These are phyloP conservation scores for Wickerhamiella domercqiae DNA, from an alignment of 805 yeast genomes.

Conservation along the genomic window DNA sequence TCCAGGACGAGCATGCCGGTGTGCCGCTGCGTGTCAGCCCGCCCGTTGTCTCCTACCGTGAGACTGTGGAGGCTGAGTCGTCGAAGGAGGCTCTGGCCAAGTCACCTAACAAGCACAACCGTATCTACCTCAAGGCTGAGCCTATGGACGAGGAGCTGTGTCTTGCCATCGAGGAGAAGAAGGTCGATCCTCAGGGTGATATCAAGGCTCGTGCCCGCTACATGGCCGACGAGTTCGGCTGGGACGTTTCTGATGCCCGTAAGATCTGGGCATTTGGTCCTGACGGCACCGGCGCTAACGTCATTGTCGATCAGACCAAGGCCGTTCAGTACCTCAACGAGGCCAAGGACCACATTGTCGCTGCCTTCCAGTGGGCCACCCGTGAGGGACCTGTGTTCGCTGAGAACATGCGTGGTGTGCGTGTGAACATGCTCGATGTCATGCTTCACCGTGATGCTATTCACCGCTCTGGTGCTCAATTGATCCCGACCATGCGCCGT, in stretches of 20 bases:
- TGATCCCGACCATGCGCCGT: constrained; percentile 99
- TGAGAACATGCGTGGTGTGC: constrained; percentile 90
- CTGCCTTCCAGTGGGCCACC: constrained; percentile 99
- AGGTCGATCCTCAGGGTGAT: constrained; percentile 89
- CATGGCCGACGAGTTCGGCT: constrained; percentile 96
- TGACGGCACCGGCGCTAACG: constrained; percentile 97
- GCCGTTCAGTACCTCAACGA: constrained; percentile 98
- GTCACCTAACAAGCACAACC: constrained; percentile 99
- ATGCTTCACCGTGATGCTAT: constrained; percentile 99
- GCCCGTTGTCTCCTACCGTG: constrained; percentile 98
- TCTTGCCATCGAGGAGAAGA: constrained; percentile 84
- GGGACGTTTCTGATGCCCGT: constrained; percentile 99
- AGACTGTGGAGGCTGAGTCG: constrained; percentile 88
- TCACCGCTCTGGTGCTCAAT: constrained; percentile 99
- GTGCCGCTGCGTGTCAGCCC: constrained; percentile 94
- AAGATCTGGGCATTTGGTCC: constrained; percentile 99
- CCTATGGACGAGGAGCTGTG: constrained; percentile 91
- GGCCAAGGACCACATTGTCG: constrained; percentile 98
- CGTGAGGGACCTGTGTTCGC: constrained; percentile 98
- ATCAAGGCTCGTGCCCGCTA: constrained; percentile 98
- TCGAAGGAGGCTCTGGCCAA: constrained; percentile 93
- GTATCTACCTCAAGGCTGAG: constrained; percentile 94
- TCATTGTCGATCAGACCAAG: constrained; percentile 98
- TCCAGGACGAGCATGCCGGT: constrained; percentile 99
- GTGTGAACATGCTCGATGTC: constrained; percentile 97